Conservation (phyloP, 331 rosid genomes). For the Acacia pycnantha region DNA sequence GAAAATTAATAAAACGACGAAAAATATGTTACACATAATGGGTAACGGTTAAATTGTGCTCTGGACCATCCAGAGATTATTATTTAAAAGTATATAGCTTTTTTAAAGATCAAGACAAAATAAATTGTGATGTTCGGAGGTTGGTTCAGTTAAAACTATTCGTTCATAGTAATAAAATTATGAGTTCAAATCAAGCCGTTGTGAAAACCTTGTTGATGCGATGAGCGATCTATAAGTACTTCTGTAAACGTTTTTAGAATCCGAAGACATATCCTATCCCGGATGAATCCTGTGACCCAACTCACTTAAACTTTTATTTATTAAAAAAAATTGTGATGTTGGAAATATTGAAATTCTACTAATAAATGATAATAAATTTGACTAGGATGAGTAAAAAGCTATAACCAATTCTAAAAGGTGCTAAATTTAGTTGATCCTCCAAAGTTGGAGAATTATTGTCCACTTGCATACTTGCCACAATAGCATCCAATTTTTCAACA, state of each 20-base stretch:
- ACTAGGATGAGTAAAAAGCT: background rate
- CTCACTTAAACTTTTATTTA: too few relatives aligned
- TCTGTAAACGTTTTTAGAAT: too few relatives aligned
- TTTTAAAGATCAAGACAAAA: background rate
- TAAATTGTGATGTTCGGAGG: too few relatives aligned
- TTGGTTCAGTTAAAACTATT: too few relatives aligned
- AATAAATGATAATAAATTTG: background rate
- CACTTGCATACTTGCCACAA: slow-evolving; percentile 32
- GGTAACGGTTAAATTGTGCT: background rate
- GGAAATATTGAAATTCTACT: background rate
- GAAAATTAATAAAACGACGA: background rate
- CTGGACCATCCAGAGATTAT: background rate
- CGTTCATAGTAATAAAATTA: rapidly evolving
- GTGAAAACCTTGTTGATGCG: rapidly evolving
- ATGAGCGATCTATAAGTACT: rapidly evolving
- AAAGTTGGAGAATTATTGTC: slow-evolving; percentile 43
- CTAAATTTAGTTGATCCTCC: slow-evolving; percentile 27
- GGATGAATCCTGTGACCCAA: rapidly evolving
- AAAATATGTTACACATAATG: background rate
- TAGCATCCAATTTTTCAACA: slow-evolving; percentile 14
- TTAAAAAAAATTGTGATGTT: background rate
- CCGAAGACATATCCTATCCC: too few relatives aligned
- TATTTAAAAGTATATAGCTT: background rate
- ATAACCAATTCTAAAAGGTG: background rate
- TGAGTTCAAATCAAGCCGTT: rapidly evolving